These are phyloP conservation scores for Geosiphon pyriformis DNA, from an alignment of 192 early-diverging fungal species.

Conservation along the genomic window DNA sequence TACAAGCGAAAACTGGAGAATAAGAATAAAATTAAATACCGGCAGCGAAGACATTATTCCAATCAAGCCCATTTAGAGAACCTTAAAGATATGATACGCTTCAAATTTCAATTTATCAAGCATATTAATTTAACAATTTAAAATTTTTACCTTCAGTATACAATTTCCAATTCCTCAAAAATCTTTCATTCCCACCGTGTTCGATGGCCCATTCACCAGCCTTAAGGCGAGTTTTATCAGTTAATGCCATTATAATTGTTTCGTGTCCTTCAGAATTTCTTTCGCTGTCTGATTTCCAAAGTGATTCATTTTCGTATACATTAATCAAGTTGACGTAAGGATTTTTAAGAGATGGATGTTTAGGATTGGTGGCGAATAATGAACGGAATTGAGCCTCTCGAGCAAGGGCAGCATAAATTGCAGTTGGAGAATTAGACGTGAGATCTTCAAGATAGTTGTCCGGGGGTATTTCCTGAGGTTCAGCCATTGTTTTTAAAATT, in stretches of 20 bases:
- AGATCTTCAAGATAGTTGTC: background rate
- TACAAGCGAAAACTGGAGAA: background rate
- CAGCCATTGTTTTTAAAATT: too few species aligned
- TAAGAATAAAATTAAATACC: slow-evolving; percentile 1
- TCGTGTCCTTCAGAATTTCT: background rate
- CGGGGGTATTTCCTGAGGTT: too few species aligned
- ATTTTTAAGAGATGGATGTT: background rate
- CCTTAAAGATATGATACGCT: background rate
- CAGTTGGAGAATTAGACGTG: background rate
- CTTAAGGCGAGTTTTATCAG: background rate
- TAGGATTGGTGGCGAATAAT: background rate
- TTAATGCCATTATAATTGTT: background rate
- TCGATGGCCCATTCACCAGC: background rate
- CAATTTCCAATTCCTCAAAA: slow-evolving; percentile 9
- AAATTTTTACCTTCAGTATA: slow-evolving; percentile 8
- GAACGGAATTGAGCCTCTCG: background rate
- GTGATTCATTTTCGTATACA: slow-evolving; percentile 4
- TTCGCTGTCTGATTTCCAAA: background rate
- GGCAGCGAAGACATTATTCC: slow-evolving; percentile 1
- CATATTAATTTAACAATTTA: background rate
- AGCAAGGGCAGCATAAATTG: background rate
- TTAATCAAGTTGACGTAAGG: slow-evolving; percentile 10
- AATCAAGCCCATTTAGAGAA: slow-evolving; percentile 5
- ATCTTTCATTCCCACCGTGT: slow-evolving; percentile 1
- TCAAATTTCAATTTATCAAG: background rate